Percentiles rank a stretch among this genome's conserved stretches.
Conservation (phyloP, 306 rosid genomes). For the Acmispon strigosus region DNA sequence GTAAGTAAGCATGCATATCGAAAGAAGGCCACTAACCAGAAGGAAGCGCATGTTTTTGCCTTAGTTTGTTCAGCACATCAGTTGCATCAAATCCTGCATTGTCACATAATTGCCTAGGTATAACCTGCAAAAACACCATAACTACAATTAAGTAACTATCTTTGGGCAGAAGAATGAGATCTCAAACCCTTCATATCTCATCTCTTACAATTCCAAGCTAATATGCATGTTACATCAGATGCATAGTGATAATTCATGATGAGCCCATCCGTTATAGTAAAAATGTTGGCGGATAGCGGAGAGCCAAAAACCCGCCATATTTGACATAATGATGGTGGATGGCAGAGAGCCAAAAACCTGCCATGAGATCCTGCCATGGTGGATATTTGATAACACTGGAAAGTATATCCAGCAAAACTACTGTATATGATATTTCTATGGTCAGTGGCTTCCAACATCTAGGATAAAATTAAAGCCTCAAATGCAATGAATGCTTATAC, state of each 20-base stretch:
- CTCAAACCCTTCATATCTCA: not conserved
- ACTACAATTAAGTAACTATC: not conserved
- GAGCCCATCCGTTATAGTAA: not conserved
- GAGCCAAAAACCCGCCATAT: no score
- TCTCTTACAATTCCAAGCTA: not conserved
- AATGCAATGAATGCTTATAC: not conserved
- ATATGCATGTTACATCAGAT: not conserved
- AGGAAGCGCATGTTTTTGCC: conserved; percentile 92
- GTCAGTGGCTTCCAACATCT: not conserved
- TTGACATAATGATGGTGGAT: no score
- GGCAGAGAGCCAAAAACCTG: no score
- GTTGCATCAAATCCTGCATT: conserved; percentile 99
- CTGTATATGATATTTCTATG: not conserved
- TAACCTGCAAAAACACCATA: conserved; percentile 52
- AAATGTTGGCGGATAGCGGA: no score
- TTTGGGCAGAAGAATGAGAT: not conserved
- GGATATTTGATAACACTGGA: no score
- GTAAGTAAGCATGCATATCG: not conserved
- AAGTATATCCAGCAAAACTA: not conserved
- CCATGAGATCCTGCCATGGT: no score
- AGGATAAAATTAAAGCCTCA: no score
- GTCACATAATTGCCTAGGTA: conserved; percentile 96
- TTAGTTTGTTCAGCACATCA: conserved; percentile 88
- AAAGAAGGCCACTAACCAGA: conserved; percentile 47
- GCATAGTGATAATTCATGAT: not conserved